A percentile compares a stretch with the other conserved stretches of the same genome.
These are phyloP conservation scores for Dionaea muscipula DNA, from an alignment of 179 eudicot species.

Conservation along the genomic window DNA sequence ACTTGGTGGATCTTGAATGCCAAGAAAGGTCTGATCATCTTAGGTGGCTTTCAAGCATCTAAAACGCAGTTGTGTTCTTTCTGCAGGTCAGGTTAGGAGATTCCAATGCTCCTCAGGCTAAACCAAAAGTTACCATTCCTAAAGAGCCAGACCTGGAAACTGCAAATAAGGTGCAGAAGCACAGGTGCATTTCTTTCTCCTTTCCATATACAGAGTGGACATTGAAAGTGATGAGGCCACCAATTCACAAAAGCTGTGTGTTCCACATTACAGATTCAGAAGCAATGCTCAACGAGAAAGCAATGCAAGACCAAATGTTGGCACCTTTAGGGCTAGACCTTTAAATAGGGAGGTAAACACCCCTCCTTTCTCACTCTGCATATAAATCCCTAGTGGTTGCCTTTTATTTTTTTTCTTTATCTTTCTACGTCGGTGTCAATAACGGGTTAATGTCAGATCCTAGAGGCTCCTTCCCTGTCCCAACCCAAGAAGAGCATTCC, in stretches of 20 bases:
- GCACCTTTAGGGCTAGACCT: constrained; percentile 27
- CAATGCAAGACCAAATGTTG: constrained; percentile 16
- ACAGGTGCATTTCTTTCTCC: constrained; percentile 27
- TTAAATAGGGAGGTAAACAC: constrained; percentile 51
- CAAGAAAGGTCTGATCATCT: not conserved
- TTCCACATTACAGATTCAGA: constrained; percentile 34
- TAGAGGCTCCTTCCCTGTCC: too few species aligned
- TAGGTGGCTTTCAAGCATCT: not conserved
- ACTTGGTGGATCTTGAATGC: too few species aligned
- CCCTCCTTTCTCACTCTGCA: too few species aligned
- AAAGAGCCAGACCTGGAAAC: constrained; percentile 61
- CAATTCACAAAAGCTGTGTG: not conserved
- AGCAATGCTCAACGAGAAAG: constrained; percentile 22
- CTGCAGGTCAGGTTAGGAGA: constrained; percentile 24
- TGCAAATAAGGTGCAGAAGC: constrained; percentile 42
- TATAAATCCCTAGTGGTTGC: too few species aligned
- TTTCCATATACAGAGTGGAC: not conserved
- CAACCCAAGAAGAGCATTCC: too few species aligned
- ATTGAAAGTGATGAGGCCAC: not conserved
- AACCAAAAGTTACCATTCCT: constrained; percentile 44
- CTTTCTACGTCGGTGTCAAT: too few species aligned
- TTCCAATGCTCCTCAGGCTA: constrained; percentile 16
- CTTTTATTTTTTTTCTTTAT: too few species aligned
- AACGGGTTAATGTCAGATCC: too few species aligned
- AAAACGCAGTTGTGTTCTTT: not conserved